phyloP scores from a whole-genome alignment of 192 early-diverging fungal genomes.

The Coemansia sp. region DNA sequence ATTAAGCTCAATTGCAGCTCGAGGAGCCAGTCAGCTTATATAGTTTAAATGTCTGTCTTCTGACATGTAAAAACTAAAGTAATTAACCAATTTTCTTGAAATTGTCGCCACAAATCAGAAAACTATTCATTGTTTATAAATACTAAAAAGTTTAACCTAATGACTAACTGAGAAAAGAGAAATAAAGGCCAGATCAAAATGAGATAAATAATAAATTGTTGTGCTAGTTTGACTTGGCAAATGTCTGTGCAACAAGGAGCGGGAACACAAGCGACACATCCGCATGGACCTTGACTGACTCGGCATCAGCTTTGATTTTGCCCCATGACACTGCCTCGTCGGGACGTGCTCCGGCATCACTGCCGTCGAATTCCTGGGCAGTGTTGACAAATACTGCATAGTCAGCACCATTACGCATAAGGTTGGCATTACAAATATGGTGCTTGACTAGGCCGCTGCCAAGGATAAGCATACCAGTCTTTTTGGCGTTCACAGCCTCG shows the following conservation, averaged over 20 bases:
- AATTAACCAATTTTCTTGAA: no score
- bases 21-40: no score
- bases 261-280: conserved; percentile 94
- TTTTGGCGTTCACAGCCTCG: conserved; percentile 92
- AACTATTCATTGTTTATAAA: no score
- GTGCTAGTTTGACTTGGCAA: conserved; percentile 63
- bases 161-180: no score
- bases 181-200: no score
- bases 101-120: no score
- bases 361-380: conserved; percentile 97
- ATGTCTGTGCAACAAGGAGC: conserved; percentile 90
- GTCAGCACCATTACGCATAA: conserved; percentile 98
- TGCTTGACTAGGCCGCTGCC: conserved; percentile 98
- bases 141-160: no score
- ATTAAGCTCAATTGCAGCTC: no score
- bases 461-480: conserved; percentile 94
- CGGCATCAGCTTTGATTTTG: conserved; percentile 80
- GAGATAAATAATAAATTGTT: no score
- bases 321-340: conserved; percentile 99
- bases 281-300: conserved; percentile 92
- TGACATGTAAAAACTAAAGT: no score
- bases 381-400: conserved; percentile 97
- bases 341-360: conserved; percentile 94
- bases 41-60: no score
- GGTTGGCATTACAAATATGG: conserved; percentile 97